phyloP scores from a whole-genome alignment of 495 filamentous ascomycete genomes.

The Arthonia radiata region DNA sequence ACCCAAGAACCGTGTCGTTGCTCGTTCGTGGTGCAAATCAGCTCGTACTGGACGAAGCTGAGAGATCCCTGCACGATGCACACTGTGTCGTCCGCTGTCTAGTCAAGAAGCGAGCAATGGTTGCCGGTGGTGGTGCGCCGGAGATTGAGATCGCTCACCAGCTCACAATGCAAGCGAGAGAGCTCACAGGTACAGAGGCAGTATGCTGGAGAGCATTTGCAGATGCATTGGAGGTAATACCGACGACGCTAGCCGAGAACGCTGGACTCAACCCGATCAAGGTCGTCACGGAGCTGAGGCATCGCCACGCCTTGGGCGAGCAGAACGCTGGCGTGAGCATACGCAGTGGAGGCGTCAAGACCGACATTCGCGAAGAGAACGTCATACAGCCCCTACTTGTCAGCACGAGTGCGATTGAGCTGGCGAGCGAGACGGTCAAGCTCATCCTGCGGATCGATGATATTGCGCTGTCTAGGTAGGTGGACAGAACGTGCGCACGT shows the following conservation, averaged over 20 bases:
- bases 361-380: conserved; percentile 87
- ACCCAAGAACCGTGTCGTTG: conserved; percentile 87
- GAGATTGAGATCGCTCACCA: conserved; percentile 82
- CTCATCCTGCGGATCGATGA: conserved; percentile 97
- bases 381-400: conserved; percentile 90
- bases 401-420: conserved; percentile 87
- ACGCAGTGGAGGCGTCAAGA: conserved; percentile 85
- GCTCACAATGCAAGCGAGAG: conserved; percentile 55
- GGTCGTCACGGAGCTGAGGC: conserved; percentile 89
- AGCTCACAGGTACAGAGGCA: conserved; percentile 67
- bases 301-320: conserved; percentile 82
- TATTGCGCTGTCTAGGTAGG: conserved; percentile 58
- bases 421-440: conserved; percentile 94
- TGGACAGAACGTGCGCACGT: too few species aligned
- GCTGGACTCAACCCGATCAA: conserved; percentile 93
- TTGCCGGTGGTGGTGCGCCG: conserved; percentile 85
- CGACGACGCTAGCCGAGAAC: conserved; percentile 90
- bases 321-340: conserved; percentile 92
- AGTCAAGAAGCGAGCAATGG: conserved; percentile 80
- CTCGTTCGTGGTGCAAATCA: conserved; percentile 84
- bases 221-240: conserved; percentile 91
- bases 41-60: conserved; percentile 87
- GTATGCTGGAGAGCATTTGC: conserved; percentile 99
- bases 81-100: conserved; percentile 93
- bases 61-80: conserved; percentile 86